A percentile compares a stretch with the other conserved stretches of the same genome.
phyloP scores from a whole-genome alignment of 495 filamentous ascomycete species.

The Endocarpon pusillum region DNA sequence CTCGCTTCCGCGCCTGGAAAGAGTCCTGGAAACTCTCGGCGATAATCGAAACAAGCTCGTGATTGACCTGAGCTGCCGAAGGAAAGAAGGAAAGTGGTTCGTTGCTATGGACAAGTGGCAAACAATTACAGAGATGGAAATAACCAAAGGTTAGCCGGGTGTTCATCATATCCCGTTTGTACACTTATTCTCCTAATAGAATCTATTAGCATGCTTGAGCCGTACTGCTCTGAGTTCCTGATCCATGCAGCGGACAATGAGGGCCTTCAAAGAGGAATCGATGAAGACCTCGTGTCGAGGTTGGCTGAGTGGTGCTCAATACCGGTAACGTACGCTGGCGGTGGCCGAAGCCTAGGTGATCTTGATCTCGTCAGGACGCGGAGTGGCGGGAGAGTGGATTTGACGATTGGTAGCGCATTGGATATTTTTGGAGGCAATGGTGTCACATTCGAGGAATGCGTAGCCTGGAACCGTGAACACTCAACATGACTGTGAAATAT shows the following conservation, averaged over 20 bases:
- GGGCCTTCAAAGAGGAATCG: slow-evolving; percentile 77
- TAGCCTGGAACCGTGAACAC: slow-evolving; percentile 84
- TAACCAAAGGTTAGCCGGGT: slow-evolving; percentile 48
- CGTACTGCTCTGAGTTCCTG: slow-evolving; percentile 87
- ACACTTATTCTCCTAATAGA: slow-evolving; percentile 27
- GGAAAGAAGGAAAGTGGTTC: slow-evolving; percentile 56
- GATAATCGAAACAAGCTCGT: slow-evolving; percentile 69
- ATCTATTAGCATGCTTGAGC: slow-evolving; percentile 62
- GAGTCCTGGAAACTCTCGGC: slow-evolving; percentile 50
- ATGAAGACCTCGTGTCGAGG: slow-evolving; percentile 60
- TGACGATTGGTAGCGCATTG: slow-evolving; percentile 90
- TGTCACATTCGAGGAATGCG: slow-evolving; percentile 74
- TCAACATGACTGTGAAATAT: too few species aligned
- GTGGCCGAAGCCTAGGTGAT: slow-evolving; percentile 64
- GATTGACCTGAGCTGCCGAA: slow-evolving; percentile 82
- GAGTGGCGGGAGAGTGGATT: slow-evolving; percentile 66
- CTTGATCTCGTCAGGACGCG: slow-evolving; percentile 60
- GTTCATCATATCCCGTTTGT: neutral
- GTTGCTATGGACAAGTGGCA: slow-evolving; percentile 99
- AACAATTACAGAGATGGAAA: slow-evolving; percentile 87
- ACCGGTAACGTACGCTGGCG: slow-evolving; percentile 91
- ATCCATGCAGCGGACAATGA: slow-evolving; percentile 99
- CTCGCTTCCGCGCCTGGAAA: slow-evolving; percentile 51
- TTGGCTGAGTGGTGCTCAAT: slow-evolving; percentile 75
- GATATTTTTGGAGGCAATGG: slow-evolving; percentile 86